phyloP scores from a whole-genome alignment of 2,329 filamentous ascomycete genomes.

The Diatrype stigma region DNA sequence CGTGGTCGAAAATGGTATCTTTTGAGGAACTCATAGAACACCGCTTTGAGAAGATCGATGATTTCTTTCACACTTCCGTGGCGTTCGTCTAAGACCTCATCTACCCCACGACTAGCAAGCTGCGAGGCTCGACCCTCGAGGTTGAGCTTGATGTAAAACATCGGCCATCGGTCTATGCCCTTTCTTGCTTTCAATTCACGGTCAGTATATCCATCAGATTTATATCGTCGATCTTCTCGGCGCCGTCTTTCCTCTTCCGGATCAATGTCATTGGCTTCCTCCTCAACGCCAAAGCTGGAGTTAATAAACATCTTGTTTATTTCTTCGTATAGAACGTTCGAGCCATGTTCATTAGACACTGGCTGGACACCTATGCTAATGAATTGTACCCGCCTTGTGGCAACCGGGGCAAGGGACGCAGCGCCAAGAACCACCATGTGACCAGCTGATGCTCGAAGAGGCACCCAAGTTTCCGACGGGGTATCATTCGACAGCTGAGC shows the following conservation, averaged over 20 bases:
- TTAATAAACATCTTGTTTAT: slow-evolving; percentile 72
- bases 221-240: slow-evolving; percentile 26
- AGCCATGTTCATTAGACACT: slow-evolving; percentile 48
- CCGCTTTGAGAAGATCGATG: slow-evolving; percentile 60
- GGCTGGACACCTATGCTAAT: slow-evolving; percentile 73
- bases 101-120: slow-evolving; percentile 21
- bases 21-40: slow-evolving; percentile 71
- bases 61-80: slow-evolving; percentile 50
- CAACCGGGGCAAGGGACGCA: slow-evolving; percentile 66
- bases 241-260: slow-evolving; percentile 22
- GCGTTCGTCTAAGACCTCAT: slow-evolving; percentile 42
- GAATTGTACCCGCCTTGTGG: slow-evolving; percentile 73
- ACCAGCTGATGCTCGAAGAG: slow-evolving; percentile 61
- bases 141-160: slow-evolving; percentile 76
- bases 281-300: slow-evolving; percentile 69
- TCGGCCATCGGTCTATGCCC: slow-evolving; percentile 76
- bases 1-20: slow-evolving; percentile 65
- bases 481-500: slow-evolving; percentile 56
- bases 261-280: slow-evolving; percentile 39
- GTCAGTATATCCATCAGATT: slow-evolving; percentile 42
- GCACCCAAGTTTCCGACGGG: slow-evolving; percentile 60
- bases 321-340: slow-evolving; percentile 68
- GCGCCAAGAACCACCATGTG: slow-evolving; percentile 62
- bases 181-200: slow-evolving; percentile 56
- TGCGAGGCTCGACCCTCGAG: slow-evolving; percentile 18